phyloP scores from a whole-genome alignment of 1,284 basidiomycete species.

The Boletus holoroseus region DNA sequence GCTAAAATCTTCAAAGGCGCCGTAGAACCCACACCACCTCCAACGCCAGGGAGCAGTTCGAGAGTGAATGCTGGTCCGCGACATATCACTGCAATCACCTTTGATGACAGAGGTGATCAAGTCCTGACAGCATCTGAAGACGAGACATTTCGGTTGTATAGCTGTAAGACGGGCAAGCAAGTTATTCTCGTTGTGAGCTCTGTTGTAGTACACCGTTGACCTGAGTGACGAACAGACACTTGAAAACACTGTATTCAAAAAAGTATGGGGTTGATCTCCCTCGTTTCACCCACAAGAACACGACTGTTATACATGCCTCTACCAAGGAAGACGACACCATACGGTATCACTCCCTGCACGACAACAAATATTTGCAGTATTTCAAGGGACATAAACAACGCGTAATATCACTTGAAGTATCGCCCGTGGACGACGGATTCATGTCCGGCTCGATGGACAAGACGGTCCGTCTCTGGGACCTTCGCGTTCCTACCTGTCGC shows the following conservation, averaged over 20 bases:
- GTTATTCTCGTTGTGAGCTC: conserved; percentile 39
- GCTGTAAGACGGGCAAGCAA: conserved; percentile 86
- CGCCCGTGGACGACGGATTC: conserved; percentile 91
- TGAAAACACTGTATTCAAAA: conserved; percentile 82
- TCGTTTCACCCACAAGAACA: conserved; percentile 88
- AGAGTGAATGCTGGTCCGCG: conserved; percentile 44
- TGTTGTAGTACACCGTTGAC: conserved; percentile 26
- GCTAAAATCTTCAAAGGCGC: conserved; percentile 84
- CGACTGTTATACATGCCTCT: conserved; percentile 83
- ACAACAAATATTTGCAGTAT: conserved; percentile 94
- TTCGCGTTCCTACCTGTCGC: conserved; percentile 73
- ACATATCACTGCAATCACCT: conserved; percentile 83
- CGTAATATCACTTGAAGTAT: conserved; percentile 88
- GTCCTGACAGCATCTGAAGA: conserved; percentile 90
- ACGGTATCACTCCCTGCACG: conserved; percentile 90
- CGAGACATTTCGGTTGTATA: conserved; percentile 88
- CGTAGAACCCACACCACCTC: conserved; percentile 55
- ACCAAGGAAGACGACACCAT: conserved; percentile 95
- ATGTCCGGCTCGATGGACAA: conserved; percentile 92
- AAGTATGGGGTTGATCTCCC: conserved; percentile 96
- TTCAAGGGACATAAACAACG: conserved; percentile 90
- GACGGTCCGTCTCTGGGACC: conserved; percentile 95
- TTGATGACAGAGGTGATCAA: conserved; percentile 86
- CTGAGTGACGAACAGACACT: conserved; percentile 42
- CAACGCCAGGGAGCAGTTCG: conserved; percentile 42